Conservation (phyloP, 345 rosid species). For the Sonneratia alba region DNA sequence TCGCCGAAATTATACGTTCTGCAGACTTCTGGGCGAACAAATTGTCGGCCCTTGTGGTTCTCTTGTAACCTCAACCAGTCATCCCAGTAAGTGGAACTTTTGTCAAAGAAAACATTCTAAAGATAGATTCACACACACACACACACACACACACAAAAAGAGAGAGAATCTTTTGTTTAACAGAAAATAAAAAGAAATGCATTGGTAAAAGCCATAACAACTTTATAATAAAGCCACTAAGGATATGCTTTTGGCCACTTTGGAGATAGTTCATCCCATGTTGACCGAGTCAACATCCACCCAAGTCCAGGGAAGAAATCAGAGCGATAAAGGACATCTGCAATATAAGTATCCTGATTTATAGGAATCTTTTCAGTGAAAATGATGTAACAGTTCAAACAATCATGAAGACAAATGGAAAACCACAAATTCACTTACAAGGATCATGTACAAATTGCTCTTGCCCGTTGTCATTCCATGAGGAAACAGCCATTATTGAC, state of each 20-base stretch:
- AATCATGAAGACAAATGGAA: background rate
- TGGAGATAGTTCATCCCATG: conserved; percentile 97
- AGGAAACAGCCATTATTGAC: conserved; percentile 97
- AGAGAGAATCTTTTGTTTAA: background rate
- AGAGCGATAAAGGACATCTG: conserved; percentile 87
- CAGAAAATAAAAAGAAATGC: background rate
- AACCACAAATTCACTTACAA: conserved; percentile 31
- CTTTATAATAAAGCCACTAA: conserved; percentile 11
- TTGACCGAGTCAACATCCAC: conserved; percentile 81
- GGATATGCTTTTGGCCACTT: conserved; percentile 99
- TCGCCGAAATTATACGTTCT: conserved; percentile 97
- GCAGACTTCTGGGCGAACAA: conserved; percentile 94
- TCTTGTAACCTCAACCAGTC: conserved; percentile 95
- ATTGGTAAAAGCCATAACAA: conserved; percentile 2
- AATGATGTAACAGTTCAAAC: background rate
- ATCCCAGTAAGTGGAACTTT: conserved; percentile 86
- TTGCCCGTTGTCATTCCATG: conserved; percentile 99
- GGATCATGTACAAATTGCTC: conserved; percentile 95
- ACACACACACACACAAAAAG: background rate
- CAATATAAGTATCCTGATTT: conserved; percentile 12
- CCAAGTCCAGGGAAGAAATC: conserved; percentile 99
- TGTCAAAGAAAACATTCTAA: conserved; percentile 38
- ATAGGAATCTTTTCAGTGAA: background rate
- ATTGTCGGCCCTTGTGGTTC: conserved; percentile 87
- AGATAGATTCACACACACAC: background rate